Conservation (phyloP, 73 alveolate species). For the Paramecium octaurelia region DNA sequence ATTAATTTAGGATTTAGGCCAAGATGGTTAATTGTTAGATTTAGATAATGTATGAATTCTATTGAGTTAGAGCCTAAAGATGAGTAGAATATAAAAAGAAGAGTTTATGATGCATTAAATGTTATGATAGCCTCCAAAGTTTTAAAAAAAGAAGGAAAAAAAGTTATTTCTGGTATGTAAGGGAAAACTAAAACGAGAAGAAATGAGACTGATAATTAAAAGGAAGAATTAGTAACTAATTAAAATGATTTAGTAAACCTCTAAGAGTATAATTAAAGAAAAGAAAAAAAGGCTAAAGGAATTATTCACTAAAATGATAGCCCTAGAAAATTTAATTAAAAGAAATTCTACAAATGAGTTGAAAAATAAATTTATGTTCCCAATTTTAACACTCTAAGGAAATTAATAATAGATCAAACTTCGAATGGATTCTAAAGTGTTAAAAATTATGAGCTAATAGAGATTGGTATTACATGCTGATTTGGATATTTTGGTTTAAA, state of each 20-base stretch:
- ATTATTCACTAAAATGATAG: neutral
- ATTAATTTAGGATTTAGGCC: slow-evolving; percentile 60
- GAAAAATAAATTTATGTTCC: neutral
- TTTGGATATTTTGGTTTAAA: neutral
- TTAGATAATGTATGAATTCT: slow-evolving; percentile 35
- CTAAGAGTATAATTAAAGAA: neutral
- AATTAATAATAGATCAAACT: neutral
- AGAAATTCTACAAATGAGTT: neutral
- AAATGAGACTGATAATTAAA: neutral
- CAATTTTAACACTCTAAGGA: neutral
- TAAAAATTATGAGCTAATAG: neutral
- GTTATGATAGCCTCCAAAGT: slow-evolving; percentile 85
- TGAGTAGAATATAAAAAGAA: slow-evolving; percentile 84
- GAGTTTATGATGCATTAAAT: slow-evolving; percentile 91
- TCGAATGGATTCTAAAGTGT: neutral
- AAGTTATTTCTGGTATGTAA: slow-evolving; percentile 65
- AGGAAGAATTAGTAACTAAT: neutral
- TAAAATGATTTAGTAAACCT: neutral
- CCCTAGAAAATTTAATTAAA: neutral
- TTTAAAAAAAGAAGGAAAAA: slow-evolving; percentile 71
- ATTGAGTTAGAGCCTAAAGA: slow-evolving; percentile 67
- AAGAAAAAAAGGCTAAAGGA: neutral
- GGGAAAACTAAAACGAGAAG: neutral
- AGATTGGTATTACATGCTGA: neutral
- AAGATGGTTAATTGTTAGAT: slow-evolving; percentile 56